phyloP scores from a whole-genome alignment of 2,329 filamentous ascomycete species.

The Epichloe gansuensis region DNA sequence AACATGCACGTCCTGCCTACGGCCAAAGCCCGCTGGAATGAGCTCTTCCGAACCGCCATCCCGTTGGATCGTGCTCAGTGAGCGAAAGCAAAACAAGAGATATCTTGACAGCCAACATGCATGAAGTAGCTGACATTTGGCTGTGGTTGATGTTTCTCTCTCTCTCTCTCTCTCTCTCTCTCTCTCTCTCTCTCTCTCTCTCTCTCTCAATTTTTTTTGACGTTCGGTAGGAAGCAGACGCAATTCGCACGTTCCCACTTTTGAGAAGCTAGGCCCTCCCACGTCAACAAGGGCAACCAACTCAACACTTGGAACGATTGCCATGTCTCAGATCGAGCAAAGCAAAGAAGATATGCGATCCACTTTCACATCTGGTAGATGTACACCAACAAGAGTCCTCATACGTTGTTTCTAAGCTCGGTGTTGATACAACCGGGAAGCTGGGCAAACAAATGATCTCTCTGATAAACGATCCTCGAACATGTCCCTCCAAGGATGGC shows the following conservation, averaged over 20 bases:
- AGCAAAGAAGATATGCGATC: too few relatives aligned
- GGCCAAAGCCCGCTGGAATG: neutral
- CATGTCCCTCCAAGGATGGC: neutral
- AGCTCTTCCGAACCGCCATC: neutral
- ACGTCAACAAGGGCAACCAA: neutral
- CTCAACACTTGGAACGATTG: neutral
- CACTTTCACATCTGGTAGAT: neutral
- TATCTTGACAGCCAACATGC: neutral
- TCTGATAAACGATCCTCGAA: neutral
- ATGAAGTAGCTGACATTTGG: neutral
- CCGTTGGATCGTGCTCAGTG: neutral
- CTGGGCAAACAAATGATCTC: neutral
- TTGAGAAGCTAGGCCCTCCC: neutral
- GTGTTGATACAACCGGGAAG: neutral
- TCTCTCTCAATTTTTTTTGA: too few relatives aligned
- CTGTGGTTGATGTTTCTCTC: neutral
- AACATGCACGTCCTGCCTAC: neutral
- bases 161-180: too few relatives aligned
- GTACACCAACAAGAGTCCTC: neutral
- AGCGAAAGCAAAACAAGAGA: neutral
- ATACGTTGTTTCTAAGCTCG: neutral
- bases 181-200: too few relatives aligned
- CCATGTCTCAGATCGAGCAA: neutral
- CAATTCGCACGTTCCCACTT: neutral
- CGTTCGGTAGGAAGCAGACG: too few relatives aligned